phyloP scores from a whole-genome alignment of 2,329 filamentous ascomycete genomes.

The Teratosphaeriaceae sp. region DNA sequence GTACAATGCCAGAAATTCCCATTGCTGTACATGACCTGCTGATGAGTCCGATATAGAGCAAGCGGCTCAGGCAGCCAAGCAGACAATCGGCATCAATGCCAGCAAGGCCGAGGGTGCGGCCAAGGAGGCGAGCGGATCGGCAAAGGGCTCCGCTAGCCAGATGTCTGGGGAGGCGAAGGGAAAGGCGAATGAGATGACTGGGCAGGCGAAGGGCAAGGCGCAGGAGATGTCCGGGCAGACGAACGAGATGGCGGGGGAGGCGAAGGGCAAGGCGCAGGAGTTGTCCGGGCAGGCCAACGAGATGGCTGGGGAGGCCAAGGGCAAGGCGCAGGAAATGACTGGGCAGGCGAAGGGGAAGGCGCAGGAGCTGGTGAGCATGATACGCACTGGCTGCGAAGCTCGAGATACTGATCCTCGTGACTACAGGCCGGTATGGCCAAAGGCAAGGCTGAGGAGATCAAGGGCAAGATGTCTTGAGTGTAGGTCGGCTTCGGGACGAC shows the following conservation, averaged over 20 bases:
- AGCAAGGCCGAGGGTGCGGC: constrained; percentile 38
- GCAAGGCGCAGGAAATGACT: no score
- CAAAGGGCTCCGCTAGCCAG: constrained; percentile 36
- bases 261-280: no score
- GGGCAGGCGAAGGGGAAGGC: background rate
- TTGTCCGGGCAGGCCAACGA: no score
- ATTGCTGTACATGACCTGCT: background rate
- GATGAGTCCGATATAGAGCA: constrained; percentile 37
- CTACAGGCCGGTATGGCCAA: background rate
- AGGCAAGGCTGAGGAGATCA: constrained; percentile 4
- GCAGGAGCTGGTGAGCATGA: background rate
- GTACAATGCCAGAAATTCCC: constrained; percentile 37
- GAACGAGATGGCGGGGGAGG: no score
- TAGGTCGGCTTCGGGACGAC: no score
- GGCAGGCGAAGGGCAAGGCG: constrained; percentile 38
- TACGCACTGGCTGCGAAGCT: background rate
- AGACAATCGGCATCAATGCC: constrained; percentile 23
- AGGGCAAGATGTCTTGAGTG: constrained; percentile 8
- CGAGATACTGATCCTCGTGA: background rate
- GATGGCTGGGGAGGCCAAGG: no score
- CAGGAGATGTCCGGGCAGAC: no score
- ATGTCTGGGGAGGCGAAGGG: constrained; percentile 28
- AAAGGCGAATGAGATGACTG: constrained; percentile 33
- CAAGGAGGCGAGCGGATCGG: constrained; percentile 33
- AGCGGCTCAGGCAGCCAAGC: constrained; percentile 41